Evolutionary conservation across 2,329 filamentous ascomycete species (phyloP), one percentile per base, ranked within the genome.

Genomic region (Xylariaceae sp.): DNA sequence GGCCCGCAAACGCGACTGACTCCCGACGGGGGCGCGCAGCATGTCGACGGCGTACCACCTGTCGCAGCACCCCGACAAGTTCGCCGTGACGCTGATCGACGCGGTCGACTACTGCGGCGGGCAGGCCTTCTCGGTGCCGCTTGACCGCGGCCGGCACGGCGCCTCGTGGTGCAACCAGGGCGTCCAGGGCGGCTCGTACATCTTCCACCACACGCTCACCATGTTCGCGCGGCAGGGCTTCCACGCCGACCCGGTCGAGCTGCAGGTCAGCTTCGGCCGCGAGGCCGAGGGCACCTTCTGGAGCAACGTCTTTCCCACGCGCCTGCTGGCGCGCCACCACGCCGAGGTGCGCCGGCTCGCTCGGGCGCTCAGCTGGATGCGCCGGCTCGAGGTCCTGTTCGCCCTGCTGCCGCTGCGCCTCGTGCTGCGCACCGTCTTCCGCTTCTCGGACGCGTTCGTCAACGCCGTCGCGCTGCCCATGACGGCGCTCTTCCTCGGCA

Each of bases 131-230:
- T 77, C 73, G 4, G 76, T 78, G 28, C 68, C 70, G 12, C 52
- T 80, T 12, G 68, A 78, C 46, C 72, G 75, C 47, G 56, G 70
- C 21, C 67, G 65, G 27, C 64, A 76, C 47, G 74, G 73, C n/a
- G 72, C 74, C 3, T 68, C 65, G 35, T 79, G 73, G 73, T 63
- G 75, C 44, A 79, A 79, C 45, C 73, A 79, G 43, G 75, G 75
- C 32, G 75, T 75, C 1, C 71, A 76, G 40, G 71, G 72, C 28
- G 72, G 71, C 23, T 70, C 67, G 23, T 70, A 70, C 52, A 75
- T 75, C 41, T 76, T 75, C 49, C 70, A 75, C 45, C 72, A 76
- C 45, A 76, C 71, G 8, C 56, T 72, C 56, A 72, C 69, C 31
- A 74, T 75, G 70, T 75, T 75, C 40, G 63, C 65, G n/a, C 58